Base-by-base conservation (phyloP, 768 basidiomycete species). In the Termitomyces sp. region DNA sequence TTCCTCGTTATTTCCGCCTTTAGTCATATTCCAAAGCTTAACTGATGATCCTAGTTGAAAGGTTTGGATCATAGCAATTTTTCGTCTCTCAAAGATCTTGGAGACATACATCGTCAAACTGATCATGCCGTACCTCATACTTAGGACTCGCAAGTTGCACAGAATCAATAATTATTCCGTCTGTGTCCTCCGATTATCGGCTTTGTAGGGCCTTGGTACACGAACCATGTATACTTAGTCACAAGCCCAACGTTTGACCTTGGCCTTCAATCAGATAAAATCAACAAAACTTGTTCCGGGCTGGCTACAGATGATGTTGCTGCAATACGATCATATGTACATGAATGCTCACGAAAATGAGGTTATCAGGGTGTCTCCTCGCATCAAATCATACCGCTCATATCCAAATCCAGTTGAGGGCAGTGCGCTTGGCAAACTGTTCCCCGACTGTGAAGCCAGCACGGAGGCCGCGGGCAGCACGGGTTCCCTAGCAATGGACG, bases 401-500 rank as follows among this genome's bases (percentile, higher is more conserved):
- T n/a, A 62, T 67, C 67, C 70, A 70, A 24, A 68, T 56, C 68
- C 70, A 72, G 57, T 60, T 59, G 19, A 61, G 46, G 35, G 64
- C 26, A 44, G 58, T 55, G 45, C 69, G 66, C 60, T 65, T 70
- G 56, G 58, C 61, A 24, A 63, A 43, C 28, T 28, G n/a, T 44
- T 32, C 34, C 17, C 42, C 46, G 38, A 59, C 60, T 34, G 65
- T 64, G n/a, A 69, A 38, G 12, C 63, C 64, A 30, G 66, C 64
- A 42, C 67, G 68, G 37, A 70, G 61, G 44, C 72, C 71, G 22
- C 75, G 71, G 19, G 73, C 70, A 37, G 73, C 68, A 28, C 73
- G 73, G 26, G 74, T 68, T n/a, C 74, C 75, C 74, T 74, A 38
- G 30, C n/a, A n/a, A 21, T 11, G 49, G 47, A 30, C 45, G 24